Evolutionary conservation across 495 filamentous ascomycete species (phyloP).

Genomic region (Penicillium paxilli): DNA sequence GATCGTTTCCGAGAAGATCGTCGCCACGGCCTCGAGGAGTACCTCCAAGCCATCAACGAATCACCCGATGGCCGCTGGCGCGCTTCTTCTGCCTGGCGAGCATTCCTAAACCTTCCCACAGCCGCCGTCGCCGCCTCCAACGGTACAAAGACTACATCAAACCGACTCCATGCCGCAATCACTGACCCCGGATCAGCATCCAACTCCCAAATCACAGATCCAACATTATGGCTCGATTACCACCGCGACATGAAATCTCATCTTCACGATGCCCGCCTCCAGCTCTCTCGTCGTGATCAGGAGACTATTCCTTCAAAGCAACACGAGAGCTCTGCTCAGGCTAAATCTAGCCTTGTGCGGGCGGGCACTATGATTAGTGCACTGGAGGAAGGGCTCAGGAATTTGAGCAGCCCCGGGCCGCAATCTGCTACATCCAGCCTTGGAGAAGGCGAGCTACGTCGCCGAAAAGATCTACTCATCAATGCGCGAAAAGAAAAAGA

Average conservation of each 20-base stretch:
- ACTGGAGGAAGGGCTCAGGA: conserved; percentile 71
- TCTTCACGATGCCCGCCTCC: conserved; percentile 78
- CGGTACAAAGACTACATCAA: conserved; percentile 33
- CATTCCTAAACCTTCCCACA: conserved; percentile 81
- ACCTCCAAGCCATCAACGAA: conserved; percentile 79
- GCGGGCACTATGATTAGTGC: conserved; percentile 65
- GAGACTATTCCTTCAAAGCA: conserved; percentile 64
- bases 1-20: conserved; percentile 79
- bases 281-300: conserved; percentile 73
- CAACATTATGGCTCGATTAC: conserved; percentile 82
- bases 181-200: conserved; percentile 46
- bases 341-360: conserved; percentile 79
- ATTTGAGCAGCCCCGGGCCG: conserved; percentile 25
- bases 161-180: conserved; percentile 42
- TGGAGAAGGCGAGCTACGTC: conserved; percentile 83
- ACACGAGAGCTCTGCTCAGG: conserved; percentile 76
- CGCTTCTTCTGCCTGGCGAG: conserved; percentile 77
- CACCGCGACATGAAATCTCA: conserved; percentile 78
- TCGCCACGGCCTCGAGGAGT: conserved; percentile 71
- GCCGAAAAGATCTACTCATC: conserved; percentile 75
- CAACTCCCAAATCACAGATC: conserved; percentile 62
- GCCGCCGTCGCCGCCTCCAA: conserved; percentile 42
- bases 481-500: conserved; percentile 82
- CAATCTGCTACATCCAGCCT: conserved; percentile 37
- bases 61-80: conserved; percentile 79